These are phyloP conservation scores for Colletotrichum orbiculare DNA, from an alignment of 2,329 filamentous ascomycete species.

Conservation along the genomic window DNA sequence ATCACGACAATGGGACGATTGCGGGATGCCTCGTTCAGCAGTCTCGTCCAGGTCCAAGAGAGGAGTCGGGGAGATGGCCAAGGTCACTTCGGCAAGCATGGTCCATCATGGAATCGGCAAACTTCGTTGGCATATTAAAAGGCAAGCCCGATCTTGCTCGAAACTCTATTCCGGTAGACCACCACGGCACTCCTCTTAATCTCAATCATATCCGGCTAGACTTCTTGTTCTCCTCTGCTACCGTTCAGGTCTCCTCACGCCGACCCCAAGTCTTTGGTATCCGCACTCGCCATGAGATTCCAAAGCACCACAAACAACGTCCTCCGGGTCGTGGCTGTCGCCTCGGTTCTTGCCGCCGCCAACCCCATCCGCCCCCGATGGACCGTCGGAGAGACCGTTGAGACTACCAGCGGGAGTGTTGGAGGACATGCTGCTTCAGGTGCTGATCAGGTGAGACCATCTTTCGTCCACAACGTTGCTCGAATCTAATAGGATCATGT, in stretches of 20 bases:
- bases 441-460: constrained; percentile 21
- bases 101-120: constrained; percentile 17
- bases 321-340: constrained; percentile 16
- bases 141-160: constrained; percentile 9
- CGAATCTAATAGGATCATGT: not conserved
- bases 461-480: too few relatives aligned
- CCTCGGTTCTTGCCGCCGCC: constrained; percentile 16
- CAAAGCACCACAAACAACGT: constrained; percentile 18
- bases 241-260: constrained; percentile 6
- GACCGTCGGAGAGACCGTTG: constrained; percentile 22
- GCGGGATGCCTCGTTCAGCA: constrained; percentile 1
- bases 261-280: constrained; percentile 28
- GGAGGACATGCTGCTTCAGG: constrained; percentile 24
- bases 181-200: constrained; percentile 19
- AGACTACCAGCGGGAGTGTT: constrained; percentile 30
- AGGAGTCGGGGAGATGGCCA: constrained; percentile 3
- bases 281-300: constrained; percentile 27
- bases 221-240: not conserved
- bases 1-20: constrained; percentile 29
- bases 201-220: not conserved
- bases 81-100: constrained; percentile 16
- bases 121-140: constrained; percentile 34
- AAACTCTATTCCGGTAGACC: not conserved
- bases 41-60: constrained; percentile 1
- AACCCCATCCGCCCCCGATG: constrained; percentile 12